A percentile compares a stretch with the other conserved stretches of the same genome.
Conservation (phyloP, 441 rosid species). For the Corymbia citriodora region DNA sequence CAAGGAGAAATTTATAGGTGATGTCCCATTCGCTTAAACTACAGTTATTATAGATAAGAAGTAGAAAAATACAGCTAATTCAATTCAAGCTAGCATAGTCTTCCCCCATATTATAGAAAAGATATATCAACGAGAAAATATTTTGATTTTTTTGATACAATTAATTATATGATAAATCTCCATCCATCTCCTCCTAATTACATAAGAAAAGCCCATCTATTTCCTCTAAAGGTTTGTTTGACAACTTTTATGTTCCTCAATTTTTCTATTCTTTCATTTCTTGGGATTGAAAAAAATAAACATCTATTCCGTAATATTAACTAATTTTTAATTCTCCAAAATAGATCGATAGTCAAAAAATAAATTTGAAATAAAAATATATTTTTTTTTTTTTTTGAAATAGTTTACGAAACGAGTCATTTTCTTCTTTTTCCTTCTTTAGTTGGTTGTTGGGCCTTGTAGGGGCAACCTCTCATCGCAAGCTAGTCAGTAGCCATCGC, state of each 20-base stretch:
- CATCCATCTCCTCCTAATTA: neutral
- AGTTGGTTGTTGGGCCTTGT: too few species aligned
- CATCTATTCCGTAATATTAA: neutral
- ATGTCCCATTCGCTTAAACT: neutral
- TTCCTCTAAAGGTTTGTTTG: neutral
- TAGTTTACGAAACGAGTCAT: too few species aligned
- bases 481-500: rapidly evolving
- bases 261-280: too few species aligned
- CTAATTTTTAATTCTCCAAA: too few species aligned
- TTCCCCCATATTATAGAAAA: neutral
- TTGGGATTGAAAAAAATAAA: too few species aligned
- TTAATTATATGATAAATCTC: neutral
- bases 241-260: too few species aligned
- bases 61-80: neutral
- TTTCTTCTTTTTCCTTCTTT: too few species aligned
- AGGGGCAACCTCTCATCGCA: neutral
- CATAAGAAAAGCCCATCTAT: neutral
- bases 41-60: neutral
- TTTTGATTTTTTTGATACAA: neutral
- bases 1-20: neutral
- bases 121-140: neutral
- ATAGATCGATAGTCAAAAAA: too few species aligned
- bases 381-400: too few species aligned
- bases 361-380: too few species aligned
- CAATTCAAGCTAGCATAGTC: neutral